Evolutionary conservation across 805 yeast species (phyloP).

Genomic region (Candida dendrica): DNA sequence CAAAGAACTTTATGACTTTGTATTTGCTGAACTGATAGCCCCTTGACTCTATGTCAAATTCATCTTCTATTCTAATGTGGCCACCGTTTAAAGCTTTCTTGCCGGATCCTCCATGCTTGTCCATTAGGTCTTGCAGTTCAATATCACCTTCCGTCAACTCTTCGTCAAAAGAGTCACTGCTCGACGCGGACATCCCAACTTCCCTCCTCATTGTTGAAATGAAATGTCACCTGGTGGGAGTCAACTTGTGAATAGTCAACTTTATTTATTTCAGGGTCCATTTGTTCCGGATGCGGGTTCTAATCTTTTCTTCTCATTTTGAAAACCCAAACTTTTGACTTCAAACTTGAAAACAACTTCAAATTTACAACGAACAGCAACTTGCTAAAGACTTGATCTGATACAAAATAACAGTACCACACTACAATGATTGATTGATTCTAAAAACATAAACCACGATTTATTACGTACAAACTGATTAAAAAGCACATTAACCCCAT

Average conservation of each 20-base stretch:
- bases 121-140: background rate
- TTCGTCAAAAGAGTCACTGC: background rate
- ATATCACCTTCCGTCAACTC: background rate
- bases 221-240: no score
- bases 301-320: no score
- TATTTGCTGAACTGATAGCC: slow-evolving; percentile 1
- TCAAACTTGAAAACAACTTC: no score
- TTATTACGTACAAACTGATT: background rate
- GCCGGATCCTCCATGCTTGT: background rate
- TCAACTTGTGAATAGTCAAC: no score
- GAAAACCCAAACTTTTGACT: no score
- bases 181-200: background rate
- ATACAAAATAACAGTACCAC: no score
- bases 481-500: background rate
- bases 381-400: no score
- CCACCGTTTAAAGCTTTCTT: no score
- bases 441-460: background rate
- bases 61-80: background rate
- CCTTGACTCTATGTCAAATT: background rate
- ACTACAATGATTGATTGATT: background rate
- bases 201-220: no score
- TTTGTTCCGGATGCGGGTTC: no score
- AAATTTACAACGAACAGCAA: no score
- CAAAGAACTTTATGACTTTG: slow-evolving; percentile 16
- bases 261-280: no score